These are phyloP conservation scores for Nymphaea colorata DNA, from an alignment of 164 flowering plant genomes.

Conservation along the genomic window DNA sequence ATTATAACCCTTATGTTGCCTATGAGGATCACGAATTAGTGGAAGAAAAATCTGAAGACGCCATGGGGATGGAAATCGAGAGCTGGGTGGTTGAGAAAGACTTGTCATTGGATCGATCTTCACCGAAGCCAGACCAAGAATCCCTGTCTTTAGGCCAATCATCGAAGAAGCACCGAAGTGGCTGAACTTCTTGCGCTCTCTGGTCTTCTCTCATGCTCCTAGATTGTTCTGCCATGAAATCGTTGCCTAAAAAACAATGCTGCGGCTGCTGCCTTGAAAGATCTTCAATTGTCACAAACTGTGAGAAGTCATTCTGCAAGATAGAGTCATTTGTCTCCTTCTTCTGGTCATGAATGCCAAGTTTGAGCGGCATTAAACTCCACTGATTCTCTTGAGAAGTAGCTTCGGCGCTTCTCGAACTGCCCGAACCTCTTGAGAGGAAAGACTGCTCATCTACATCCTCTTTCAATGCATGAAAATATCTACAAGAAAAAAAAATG, in stretches of 20 bases:
- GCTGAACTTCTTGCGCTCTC: conserved; percentile 32
- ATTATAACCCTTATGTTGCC: neutral
- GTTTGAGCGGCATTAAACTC: conserved; percentile 40
- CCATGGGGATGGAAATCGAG: conserved; percentile 56
- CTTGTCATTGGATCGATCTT: conserved; percentile 15
- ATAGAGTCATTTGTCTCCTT: conserved; percentile 26
- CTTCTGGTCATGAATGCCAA: conserved; percentile 22
- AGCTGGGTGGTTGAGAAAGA: conserved; percentile 43
- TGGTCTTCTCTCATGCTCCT: conserved; percentile 16
- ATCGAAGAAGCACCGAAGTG: conserved; percentile 64
- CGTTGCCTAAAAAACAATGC: conserved; percentile 34
- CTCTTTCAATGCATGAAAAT: conserved; percentile 20
- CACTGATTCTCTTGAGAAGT: conserved; percentile 41
- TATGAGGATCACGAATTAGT: neutral
- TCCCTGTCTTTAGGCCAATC: conserved; percentile 54
- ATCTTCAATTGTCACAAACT: conserved; percentile 7
- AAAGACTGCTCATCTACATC: conserved; percentile 24
- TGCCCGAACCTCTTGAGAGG: conserved; percentile 23
- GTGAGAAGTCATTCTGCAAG: conserved; percentile 10
- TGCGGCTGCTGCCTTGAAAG: conserved; percentile 11
- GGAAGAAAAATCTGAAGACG: conserved; percentile 24
- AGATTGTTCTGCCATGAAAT: conserved; percentile 19
- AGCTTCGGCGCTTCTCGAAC: conserved; percentile 10
- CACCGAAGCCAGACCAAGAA: conserved; percentile 34
- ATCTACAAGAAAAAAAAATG: conserved; percentile 6